A percentile compares a stretch with the other conserved stretches of the same genome.
Evolutionary conservation across 208 protist species (phyloP).

Genomic region (Novymonas esmeraldas): DNA sequence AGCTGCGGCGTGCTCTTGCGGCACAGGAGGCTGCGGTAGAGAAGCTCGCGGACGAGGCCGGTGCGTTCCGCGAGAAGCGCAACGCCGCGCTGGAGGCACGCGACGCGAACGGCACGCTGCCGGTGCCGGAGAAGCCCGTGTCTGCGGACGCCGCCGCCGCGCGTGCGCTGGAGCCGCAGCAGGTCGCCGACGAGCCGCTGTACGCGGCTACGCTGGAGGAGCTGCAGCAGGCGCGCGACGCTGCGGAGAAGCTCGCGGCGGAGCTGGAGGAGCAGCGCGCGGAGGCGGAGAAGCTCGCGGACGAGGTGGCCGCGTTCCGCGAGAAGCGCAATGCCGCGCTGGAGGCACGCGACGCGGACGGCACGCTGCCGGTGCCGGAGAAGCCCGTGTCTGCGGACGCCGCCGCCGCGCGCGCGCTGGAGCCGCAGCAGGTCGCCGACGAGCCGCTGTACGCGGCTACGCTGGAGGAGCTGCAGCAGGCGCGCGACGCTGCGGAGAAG

Average conservation of each 20-base stretch:
- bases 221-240: constrained; percentile 7
- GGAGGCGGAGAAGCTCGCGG: constrained; percentile 1
- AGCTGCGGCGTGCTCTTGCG: no score
- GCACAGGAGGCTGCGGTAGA: constrained; percentile 3
- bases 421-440: constrained; percentile 24
- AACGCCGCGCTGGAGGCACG: constrained; percentile 35
- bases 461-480: constrained; percentile 28
- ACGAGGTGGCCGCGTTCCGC: constrained; percentile 1
- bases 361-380: constrained; percentile 26
- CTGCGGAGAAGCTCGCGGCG: not conserved
- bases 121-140: constrained; percentile 9
- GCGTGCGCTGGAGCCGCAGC: constrained; percentile 15
- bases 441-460: constrained; percentile 34
- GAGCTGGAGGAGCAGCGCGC: constrained; percentile 3
- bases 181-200: constrained; percentile 33
- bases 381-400: not conserved
- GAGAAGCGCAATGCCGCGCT: constrained; percentile 34
- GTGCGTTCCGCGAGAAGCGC: constrained; percentile 24
- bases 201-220: constrained; percentile 33
- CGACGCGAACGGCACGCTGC: constrained; percentile 35
- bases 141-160: constrained; percentile 7
- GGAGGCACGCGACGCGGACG: constrained; percentile 29
- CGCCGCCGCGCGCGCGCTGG: constrained; percentile 10
- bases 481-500: constrained; percentile 6
- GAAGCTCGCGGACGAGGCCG: constrained; percentile 3